A percentile compares a stretch with the other conserved stretches of the same genome.
phyloP scores from a whole-genome alignment of 164 flowering plant species.

The Nelumbo lutea region DNA sequence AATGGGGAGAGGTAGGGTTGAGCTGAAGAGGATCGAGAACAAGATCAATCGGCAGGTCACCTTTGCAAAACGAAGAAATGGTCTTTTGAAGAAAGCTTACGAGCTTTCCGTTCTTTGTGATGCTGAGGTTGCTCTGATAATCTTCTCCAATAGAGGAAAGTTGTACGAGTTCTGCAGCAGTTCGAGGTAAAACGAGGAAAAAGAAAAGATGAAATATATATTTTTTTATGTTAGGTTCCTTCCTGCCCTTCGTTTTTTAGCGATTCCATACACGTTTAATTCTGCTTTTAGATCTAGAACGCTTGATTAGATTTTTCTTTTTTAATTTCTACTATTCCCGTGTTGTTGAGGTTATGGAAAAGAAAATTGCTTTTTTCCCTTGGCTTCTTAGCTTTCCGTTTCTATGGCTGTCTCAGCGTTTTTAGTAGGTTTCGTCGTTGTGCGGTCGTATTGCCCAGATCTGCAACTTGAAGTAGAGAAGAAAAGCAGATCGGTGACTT shows the following conservation, averaged over 20 bases:
- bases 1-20: constrained; percentile 93
- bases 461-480: constrained; percentile 34
- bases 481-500: not conserved
- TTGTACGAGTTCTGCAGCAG: constrained; percentile 86
- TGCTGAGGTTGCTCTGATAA: constrained; percentile 85
- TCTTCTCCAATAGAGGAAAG: constrained; percentile 92
- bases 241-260: not conserved
- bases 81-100: constrained; percentile 86
- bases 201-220: constrained; percentile 1
- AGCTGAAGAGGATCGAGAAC: constrained; percentile 91
- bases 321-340: not conserved
- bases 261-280: not conserved
- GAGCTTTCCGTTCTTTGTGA: constrained; percentile 88
- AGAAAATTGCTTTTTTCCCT: not conserved
- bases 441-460: constrained; percentile 35
- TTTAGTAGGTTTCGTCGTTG: constrained; percentile 32
- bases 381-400: constrained; percentile 25
- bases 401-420: constrained; percentile 53
- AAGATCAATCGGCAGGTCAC: constrained; percentile 91
- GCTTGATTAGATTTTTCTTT: not conserved
- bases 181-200: constrained; percentile 46
- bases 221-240: not conserved
- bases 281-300: constrained; percentile 15
- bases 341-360: constrained; percentile 1
- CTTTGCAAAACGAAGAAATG: constrained; percentile 83